Evolutionary conservation across 2,329 filamentous ascomycete genomes (phyloP).

Genomic region (Calonectria multiphialidica): DNA sequence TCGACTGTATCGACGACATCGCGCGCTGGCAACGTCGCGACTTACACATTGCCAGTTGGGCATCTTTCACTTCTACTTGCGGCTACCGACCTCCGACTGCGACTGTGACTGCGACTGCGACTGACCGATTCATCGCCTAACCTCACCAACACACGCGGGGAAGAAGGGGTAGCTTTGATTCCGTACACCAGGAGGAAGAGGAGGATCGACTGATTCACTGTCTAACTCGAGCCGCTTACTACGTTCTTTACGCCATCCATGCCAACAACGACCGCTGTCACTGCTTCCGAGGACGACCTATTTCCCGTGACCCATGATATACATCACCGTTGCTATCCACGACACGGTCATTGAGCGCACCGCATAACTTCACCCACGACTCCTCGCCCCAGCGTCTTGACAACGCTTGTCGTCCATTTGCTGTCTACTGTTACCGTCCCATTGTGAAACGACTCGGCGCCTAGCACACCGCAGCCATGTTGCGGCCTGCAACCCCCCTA

Average conservation of each 20-base stretch:
- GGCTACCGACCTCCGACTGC: not conserved
- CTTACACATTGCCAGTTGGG: not conserved
- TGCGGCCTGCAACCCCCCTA: constrained; percentile 93
- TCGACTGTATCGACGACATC: constrained; percentile 18
- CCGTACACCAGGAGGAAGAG: not conserved
- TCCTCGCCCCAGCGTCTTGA: constrained; percentile 35
- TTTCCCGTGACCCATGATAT: constrained; percentile 4
- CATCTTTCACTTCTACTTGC: not conserved
- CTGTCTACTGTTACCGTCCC: constrained; percentile 18
- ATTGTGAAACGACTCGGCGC: constrained; percentile 20
- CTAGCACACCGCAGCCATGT: constrained; percentile 68
- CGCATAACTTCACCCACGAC: not conserved
- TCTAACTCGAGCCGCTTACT: not conserved
- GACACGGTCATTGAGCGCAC: constrained; percentile 6
- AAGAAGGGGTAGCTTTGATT: not conserved
- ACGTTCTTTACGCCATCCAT: constrained; percentile 15
- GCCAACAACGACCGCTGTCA: constrained; percentile 12
- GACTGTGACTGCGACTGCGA: not conserved
- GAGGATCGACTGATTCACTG: constrained; percentile 9
- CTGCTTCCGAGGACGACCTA: constrained; percentile 15
- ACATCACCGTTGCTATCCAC: constrained; percentile 5
- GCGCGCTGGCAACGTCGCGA: constrained; percentile 22
- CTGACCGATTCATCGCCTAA: not conserved
- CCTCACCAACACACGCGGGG: not conserved
- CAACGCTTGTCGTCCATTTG: constrained; percentile 36